phyloP scores from a whole-genome alignment of 164 flowering plant species.

The Stephania cephalantha region DNA sequence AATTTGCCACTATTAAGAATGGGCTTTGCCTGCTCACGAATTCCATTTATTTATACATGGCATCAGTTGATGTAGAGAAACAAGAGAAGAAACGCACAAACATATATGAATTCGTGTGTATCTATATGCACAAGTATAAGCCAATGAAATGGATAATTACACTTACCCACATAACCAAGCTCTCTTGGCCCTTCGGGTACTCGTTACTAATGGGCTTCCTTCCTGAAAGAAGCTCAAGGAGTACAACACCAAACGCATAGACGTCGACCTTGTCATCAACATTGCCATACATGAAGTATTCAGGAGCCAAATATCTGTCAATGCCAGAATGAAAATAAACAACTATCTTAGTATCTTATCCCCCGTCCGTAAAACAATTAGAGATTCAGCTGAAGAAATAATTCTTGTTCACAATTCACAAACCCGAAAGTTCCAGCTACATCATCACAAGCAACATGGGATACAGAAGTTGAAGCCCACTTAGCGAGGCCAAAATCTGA shows the following conservation, averaged over 20 bases:
- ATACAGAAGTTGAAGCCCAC: conserved; percentile 62
- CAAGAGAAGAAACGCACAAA: too few relatives aligned
- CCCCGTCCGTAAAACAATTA: background rate
- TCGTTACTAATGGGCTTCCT: conserved; percentile 79
- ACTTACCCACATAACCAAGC: conserved; percentile 96
- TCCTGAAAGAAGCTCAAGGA: conserved; percentile 93
- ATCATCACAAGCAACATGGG: conserved; percentile 67
- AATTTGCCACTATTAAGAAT: conserved; percentile 53
- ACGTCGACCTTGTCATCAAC: conserved; percentile 86
- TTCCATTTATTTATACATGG: background rate
- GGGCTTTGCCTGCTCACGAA: conserved; percentile 63
- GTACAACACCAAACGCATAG: conserved; percentile 90
- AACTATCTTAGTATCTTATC: background rate
- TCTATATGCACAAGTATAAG: background rate
- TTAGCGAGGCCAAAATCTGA: conserved; percentile 94
- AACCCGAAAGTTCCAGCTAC: conserved; percentile 97
- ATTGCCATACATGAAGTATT: conserved; percentile 93
- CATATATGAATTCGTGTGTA: too few relatives aligned
- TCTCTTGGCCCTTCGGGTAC: conserved; percentile 77
- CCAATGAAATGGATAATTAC: background rate
- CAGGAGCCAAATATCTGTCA: conserved; percentile 95
- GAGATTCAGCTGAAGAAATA: background rate
- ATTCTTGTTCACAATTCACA: conserved; percentile 15
- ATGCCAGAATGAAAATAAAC: conserved; percentile 24
- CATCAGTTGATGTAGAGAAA: background rate